Conservation (phyloP, 2,329 filamentous ascomycete species). For the Tolypocladium tropicale region DNA sequence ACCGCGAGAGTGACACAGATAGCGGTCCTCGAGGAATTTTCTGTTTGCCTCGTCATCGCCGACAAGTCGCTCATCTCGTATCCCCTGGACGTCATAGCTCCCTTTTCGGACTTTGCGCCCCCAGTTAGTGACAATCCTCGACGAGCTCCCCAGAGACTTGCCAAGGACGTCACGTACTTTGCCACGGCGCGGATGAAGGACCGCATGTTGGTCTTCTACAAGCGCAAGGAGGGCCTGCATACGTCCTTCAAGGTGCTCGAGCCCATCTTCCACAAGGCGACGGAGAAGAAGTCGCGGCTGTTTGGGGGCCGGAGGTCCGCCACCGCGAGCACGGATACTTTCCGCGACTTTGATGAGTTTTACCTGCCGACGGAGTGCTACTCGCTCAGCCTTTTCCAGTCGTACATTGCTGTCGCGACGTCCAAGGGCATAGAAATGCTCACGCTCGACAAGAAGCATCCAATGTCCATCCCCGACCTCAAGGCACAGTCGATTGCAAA, state of each 20-base stretch:
- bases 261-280: conserved; percentile 86
- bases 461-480: conserved; percentile 86
- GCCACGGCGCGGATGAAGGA: conserved; percentile 96
- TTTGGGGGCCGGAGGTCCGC: conserved; percentile 49
- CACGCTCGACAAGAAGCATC: conserved; percentile 93
- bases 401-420: conserved; percentile 83
- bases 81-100: conserved; percentile 75
- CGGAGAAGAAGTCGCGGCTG: conserved; percentile 67
- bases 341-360: conserved; percentile 97
- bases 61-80: conserved; percentile 90
- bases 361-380: conserved; percentile 95
- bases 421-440: conserved; percentile 90
- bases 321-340: conserved; percentile 77
- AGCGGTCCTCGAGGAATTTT: conserved; percentile 90
- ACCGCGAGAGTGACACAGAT: conserved; percentile 78
- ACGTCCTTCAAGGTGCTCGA: conserved; percentile 96
- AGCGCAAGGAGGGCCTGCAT: conserved; percentile 84
- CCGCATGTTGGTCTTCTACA: conserved; percentile 88
- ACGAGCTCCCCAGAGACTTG: conserved; percentile 83
- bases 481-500: conserved; percentile 68
- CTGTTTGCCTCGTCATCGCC: conserved; percentile 79
- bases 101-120: conserved; percentile 49
- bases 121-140: conserved; percentile 61
- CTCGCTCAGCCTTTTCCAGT: conserved; percentile 92
- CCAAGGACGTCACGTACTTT: conserved; percentile 93